These are phyloP conservation scores for Collybiopsis luxurians DNA, from an alignment of 768 basidiomycete species.

Conservation along the genomic window DNA sequence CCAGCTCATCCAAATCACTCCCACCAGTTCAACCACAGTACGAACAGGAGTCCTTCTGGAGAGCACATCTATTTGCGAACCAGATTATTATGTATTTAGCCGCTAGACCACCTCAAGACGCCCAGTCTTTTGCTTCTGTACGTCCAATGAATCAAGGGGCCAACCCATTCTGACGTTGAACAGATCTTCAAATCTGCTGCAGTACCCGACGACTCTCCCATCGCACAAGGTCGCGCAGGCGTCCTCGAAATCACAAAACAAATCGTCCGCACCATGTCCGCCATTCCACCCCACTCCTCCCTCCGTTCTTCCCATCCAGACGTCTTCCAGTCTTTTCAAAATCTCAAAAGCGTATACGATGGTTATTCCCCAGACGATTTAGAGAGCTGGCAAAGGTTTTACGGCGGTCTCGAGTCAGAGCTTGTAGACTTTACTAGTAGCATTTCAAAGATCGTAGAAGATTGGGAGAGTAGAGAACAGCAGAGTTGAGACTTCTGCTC, in stretches of 20 bases:
- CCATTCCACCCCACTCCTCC: background rate
- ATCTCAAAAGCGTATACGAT: background rate
- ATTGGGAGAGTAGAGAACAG: background rate
- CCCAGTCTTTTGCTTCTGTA: background rate
- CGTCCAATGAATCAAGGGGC: too few relatives aligned
- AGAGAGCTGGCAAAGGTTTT: conserved; percentile 1
- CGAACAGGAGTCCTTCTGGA: conserved; percentile 2
- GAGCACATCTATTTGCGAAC: conserved; percentile 2
- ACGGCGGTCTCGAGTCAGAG: background rate
- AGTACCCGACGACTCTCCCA: background rate
- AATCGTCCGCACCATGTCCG: background rate
- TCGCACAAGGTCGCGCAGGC: background rate
- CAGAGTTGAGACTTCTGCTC: background rate
- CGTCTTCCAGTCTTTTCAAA: background rate
- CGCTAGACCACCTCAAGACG: background rate
- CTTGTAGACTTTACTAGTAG: background rate
- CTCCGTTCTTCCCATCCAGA: conserved; percentile 1
- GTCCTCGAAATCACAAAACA: conserved; percentile 1
- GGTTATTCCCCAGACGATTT: background rate
- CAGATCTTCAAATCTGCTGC: conserved; percentile 5
- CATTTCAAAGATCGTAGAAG: conserved; percentile 1
- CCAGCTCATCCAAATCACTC: background rate
- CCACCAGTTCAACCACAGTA: background rate
- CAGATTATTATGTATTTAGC: conserved; percentile 8
- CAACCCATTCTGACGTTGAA: too few relatives aligned